phyloP scores from a whole-genome alignment of 345 rosid species.

The Durio zibethinus region DNA sequence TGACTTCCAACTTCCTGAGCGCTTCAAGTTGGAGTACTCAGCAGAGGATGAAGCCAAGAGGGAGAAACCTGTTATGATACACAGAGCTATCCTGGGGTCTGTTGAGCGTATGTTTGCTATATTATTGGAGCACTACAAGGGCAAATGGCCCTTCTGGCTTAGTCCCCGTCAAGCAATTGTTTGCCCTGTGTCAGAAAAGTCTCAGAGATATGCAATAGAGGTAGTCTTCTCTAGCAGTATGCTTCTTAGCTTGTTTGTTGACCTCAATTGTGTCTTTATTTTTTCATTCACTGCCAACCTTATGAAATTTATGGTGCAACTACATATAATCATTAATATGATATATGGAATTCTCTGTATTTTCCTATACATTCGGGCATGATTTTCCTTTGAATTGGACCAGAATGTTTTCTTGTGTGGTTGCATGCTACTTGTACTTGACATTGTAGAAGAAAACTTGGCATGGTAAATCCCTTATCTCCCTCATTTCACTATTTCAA shows the following conservation, averaged over 20 bases:
- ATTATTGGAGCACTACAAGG: slow-evolving; percentile 89
- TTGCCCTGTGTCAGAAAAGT: slow-evolving; percentile 90
- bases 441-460: not conserved
- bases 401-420: not conserved
- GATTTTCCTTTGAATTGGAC: not conserved
- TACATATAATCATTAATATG: not conserved
- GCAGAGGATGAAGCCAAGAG: slow-evolving; percentile 86
- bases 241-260: slow-evolving; percentile 7
- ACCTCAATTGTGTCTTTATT: not conserved
- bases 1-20: slow-evolving; percentile 92
- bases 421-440: not conserved
- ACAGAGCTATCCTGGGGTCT: slow-evolving; percentile 92
- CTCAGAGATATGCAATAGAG: slow-evolving; percentile 63
- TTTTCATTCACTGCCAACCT: not conserved
- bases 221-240: slow-evolving; percentile 32
- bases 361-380: not conserved
- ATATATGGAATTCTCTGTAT: slow-evolving; percentile 47
- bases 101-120: slow-evolving; percentile 96
- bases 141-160: slow-evolving; percentile 99
- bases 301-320: not conserved
- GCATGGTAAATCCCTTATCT: not conserved
- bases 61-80: slow-evolving; percentile 88
- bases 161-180: slow-evolving; percentile 99
- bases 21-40: slow-evolving; percentile 73
- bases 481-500: not conserved